Evolutionary conservation across 768 basidiomycete genomes (phyloP), one percentile per base, ranked within the genome.

Genomic region (Leucosporidium creatinivorum): DNA sequence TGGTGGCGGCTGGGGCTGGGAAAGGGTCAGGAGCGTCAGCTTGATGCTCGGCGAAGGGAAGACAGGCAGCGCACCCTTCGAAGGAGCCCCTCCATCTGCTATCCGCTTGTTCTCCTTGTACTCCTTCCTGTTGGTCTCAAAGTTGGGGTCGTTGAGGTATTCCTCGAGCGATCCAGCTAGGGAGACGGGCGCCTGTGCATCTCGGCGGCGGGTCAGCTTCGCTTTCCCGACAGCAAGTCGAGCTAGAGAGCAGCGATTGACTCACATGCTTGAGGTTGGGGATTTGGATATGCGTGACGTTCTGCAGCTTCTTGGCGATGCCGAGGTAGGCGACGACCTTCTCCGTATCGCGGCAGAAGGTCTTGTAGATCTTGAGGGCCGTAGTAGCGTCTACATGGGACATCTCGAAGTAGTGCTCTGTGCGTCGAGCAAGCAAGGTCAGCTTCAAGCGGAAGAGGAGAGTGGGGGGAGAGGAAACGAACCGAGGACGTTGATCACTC

Each of bases 331-430:
- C 93, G 5, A 94, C 90, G 78, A 79, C 79, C 84, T 86, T 82
- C 74, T 97, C 92, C 0, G 94, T 92, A 78, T 98, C 91, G 59
- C 84, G 86, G 79, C 93, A 97, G 79, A 99, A 99, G 68, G 88
- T 85, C 63, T 91, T 89, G 81, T 99, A 99, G 68, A 98, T 86
- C 23, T 80, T 78, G 30, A 98, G 84, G 3, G 94, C 89, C 39
- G 89, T 86, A 48, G 84, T 80, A 0, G 94, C 96, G 76, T 98
- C 94, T n/a, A 86, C 79, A 69, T 89, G 88, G 0, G 92, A 91
- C 96, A 98, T 98, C 77, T 96, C 93, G 75, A 98, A 97, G 79
- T 96, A 99, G 79, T 94, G 89, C 76, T 97, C 93, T 83, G 67
- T 18, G 23, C 10, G 13, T 44, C 8, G 50, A 26, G 5, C 44